Base-by-base conservation (phyloP, 164 flowering plant species). In the Piper longum region DNA sequence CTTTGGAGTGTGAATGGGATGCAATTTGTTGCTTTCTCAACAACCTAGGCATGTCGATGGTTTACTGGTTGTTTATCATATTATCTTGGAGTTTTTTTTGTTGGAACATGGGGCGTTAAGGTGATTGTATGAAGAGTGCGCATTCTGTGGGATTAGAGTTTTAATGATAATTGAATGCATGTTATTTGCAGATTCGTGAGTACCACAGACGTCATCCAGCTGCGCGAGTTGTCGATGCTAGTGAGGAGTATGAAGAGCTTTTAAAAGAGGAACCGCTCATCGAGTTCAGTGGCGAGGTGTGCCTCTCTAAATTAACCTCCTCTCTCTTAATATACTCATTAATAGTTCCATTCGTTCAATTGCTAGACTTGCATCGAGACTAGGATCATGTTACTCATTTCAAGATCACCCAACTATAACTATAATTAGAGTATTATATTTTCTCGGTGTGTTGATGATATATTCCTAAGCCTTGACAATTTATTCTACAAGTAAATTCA, bases 261-360 rank as follows among this genome's bases (percentile, higher is more conserved):
- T 88, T 89, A 57, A 91, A 95, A 71, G 96, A 95, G 78, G 98
- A 91, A 70, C 98, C 96, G 9, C 76, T 41, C 18, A 74, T 95
- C 69, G 98, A 89, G 69, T 95, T 95, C 70, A 91, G 91, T 72
- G 99, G 99, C 52, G 99, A 95, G 99, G 99, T 82, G 17, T 60
- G 56, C 48, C 43, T 58, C 64, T 19, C 66, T 17, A 40, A 9
- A 59, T 40, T 66, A 5, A 5, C 56, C 7, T 56, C 17, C 48
- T 56, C 4, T 43, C 6, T 4, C 40, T 62, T 44, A 12, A 42
- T 41, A 36, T 59, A 26, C 36, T 26, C 36, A 26, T 26, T 26
- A 26, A 26, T 26, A 26, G 36, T 26, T 26, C 36, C 36, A 26
- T 0, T 26, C 36, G 36, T 26, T 26, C 36, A 26, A 26, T 26